Evolutionary conservation across 495 filamentous ascomycete genomes (phyloP), one percentile per base, ranked within the genome.

Genomic region (Jackrogersella multiformis): DNA sequence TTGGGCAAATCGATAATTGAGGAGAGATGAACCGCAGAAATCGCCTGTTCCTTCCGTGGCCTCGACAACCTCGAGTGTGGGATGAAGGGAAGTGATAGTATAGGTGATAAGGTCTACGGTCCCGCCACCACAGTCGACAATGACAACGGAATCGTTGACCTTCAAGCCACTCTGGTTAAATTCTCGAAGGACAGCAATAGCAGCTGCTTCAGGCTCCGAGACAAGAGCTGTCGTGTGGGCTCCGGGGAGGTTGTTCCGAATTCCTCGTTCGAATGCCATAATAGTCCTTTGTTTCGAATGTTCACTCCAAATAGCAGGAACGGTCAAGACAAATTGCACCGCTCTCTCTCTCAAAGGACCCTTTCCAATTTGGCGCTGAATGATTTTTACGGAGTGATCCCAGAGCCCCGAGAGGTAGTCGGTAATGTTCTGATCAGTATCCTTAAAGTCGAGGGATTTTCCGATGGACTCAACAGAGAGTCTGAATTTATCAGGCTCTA

Each of bases 81-180:
- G 42, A 8, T 1, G 9, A 10, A 46, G 42, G 12, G 42, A 46
- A 4, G 20, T 26, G 6, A 46, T 46, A 12, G 42, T 46, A n/a
- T 46, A 46, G 0, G 42, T 46, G 21, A 46, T 46, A 13, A 46
- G 42, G 10, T 46, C 42, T n/a, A 46, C 42, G 7, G 42, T 46
- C 8, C 21, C 42, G n/a, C 42, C 42, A 1, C 42, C 42, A 13
- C 8, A 18, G 21, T 46, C 42, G 10, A 46, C 42, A n/a, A 26
- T 9, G 2, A 46, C 21, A 13, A 46, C n/a, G 12, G 42, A 26
- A 9, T 46, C 42, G 12, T 46, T 46, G 20, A 26, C 7, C 2
- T n/a, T n/a, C 12, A 46, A 26, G 3, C n/a, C 42, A 9, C n/a
- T 4, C 8, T 26, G 21, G 8, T 26, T 2, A 9, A 46, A 5